Base-by-base conservation (phyloP, 2,329 filamentous ascomycete species). In the Aspergillus novofumigatus region DNA sequence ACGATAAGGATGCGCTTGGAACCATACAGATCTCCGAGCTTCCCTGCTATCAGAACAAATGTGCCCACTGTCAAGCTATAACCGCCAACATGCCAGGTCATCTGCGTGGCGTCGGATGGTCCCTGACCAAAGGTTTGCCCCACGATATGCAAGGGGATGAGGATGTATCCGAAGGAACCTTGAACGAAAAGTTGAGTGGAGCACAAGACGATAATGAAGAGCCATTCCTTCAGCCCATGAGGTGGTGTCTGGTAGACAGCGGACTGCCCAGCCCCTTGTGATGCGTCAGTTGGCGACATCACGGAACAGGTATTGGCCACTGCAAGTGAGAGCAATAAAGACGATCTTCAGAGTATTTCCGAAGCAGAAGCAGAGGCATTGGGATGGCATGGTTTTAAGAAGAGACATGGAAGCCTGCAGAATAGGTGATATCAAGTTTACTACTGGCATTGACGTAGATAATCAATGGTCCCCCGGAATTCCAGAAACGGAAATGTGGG, bases 1-100 rank as follows among this genome's bases (percentile, higher is more conserved):
- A 72, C 59, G 17, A 75, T 57, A 44, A 73, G 70, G 53, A 76
- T 67, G 9, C 63, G 59, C 25, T 70, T 70, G 58, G 75, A 70
- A 7, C 74, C 74, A 52, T 72, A 76, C 23, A 73, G 60, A 50
- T 76, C 74, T 3, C 74, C 74, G 6, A 44, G 42, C 10, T 44
- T 23, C 7, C 42, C 42, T 2, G 42, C 42, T 1, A 44, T 44
- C 9, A 44, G 20, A 11, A 44, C 23, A 17, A 44, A 44, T 0
- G 42, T 44, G 42, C 42, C 42, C n/a, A 20, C 42, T 2, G 42
- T 44, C 42, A 44, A 44, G 42, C 42, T 44, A 17, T 44, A 44
- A 11, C 32, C 32, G 32, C 32, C 32, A 1, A 35, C 32, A 17
- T 20, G 42, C 42, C 21, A 44, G n/a, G 42, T 23, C 42, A 23